phyloP scores from a whole-genome alignment of 2,329 filamentous ascomycete species.

The Botryotinia convoluta region DNA sequence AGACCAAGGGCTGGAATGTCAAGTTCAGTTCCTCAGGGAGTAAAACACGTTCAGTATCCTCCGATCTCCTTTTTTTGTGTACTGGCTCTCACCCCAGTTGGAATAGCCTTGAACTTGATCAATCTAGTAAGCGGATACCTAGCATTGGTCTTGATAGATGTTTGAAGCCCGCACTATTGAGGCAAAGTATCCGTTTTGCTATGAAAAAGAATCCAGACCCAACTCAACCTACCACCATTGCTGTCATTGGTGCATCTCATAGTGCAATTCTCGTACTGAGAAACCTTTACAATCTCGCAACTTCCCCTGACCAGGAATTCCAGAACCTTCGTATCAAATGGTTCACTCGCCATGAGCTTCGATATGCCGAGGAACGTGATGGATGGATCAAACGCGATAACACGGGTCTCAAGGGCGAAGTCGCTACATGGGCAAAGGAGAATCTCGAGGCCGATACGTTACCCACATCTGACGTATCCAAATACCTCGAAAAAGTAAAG shows the following conservation, averaged over 20 bases:
- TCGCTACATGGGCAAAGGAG: conserved; percentile 56
- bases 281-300: conserved; percentile 53
- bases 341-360: conserved; percentile 59
- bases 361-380: conserved; percentile 60
- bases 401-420: conserved; percentile 61
- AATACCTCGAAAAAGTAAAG: conserved; percentile 34
- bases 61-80: conserved; percentile 50
- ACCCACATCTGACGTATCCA: conserved; percentile 33
- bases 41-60: conserved; percentile 22
- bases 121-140: conserved; percentile 37
- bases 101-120: conserved; percentile 43
- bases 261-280: conserved; percentile 61
- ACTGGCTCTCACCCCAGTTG: conserved; percentile 52
- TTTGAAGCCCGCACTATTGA: not conserved
- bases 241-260: conserved; percentile 61
- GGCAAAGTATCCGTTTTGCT: not conserved
- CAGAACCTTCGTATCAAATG: conserved; percentile 55
- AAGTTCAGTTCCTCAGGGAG: conserved; percentile 28
- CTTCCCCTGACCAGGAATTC: not conserved
- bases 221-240: conserved; percentile 43
- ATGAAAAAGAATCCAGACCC: not conserved
- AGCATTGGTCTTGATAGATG: not conserved
- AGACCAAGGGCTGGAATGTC: conserved; percentile 40
- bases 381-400: conserved; percentile 65
- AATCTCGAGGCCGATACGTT: conserved; percentile 55